Percentiles rank a stretch among this genome's conserved stretches.
These are phyloP conservation scores for Leccinum pellstonianum DNA, from an alignment of 768 basidiomycete genomes.

Conservation along the genomic window DNA sequence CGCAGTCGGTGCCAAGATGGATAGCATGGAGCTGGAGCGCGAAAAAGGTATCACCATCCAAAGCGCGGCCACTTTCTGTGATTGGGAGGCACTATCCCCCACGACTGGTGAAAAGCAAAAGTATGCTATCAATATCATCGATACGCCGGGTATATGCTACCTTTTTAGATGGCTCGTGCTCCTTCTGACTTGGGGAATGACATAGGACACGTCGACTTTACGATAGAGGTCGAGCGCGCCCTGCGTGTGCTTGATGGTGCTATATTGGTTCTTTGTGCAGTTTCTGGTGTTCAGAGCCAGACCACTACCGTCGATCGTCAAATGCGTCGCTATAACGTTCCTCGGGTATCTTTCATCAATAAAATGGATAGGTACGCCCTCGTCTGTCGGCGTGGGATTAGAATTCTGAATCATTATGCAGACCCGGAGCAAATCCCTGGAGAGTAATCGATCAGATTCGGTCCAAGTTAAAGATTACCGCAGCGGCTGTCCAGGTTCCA, in stretches of 20 bases:
- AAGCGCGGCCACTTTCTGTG: conserved; percentile 97
- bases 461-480: conserved; percentile 85
- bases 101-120: conserved; percentile 66
- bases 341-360: conserved; percentile 94
- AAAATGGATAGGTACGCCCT: conserved; percentile 88
- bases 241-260: conserved; percentile 96
- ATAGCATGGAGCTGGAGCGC: conserved; percentile 97
- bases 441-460: conserved; percentile 90
- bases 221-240: conserved; percentile 97
- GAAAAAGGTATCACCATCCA: conserved; percentile 99
- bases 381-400: not conserved
- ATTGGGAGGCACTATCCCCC: conserved; percentile 79
- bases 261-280: conserved; percentile 93
- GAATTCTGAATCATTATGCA: conserved; percentile 27
- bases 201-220: conserved; percentile 98
- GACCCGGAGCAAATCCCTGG: conserved; percentile 97
- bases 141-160: conserved; percentile 75
- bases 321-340: conserved; percentile 96
- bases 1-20: conserved; percentile 98
- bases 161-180: not conserved
- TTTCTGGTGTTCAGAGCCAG: conserved; percentile 96
- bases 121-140: conserved; percentile 96
- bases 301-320: conserved; percentile 99
- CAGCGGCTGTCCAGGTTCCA: conserved; percentile 94
- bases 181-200: not conserved